Evolutionary conservation across 2,329 filamentous ascomycete genomes (phyloP).

Genomic region (Verticillium dahliae): DNA sequence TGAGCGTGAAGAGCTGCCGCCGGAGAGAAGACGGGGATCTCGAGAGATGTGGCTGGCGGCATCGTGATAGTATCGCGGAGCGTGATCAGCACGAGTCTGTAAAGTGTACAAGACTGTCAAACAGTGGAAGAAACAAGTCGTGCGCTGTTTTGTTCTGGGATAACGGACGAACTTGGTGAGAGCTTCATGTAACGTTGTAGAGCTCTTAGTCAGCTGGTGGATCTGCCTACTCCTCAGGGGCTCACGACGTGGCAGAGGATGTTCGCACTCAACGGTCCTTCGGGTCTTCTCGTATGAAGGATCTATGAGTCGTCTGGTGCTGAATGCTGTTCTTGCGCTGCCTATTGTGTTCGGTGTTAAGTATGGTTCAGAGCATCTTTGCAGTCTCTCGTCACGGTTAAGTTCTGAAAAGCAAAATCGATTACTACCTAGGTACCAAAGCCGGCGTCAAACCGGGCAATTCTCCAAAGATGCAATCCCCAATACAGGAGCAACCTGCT

Average conservation of each 20-base stretch:
- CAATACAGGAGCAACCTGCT: no score
- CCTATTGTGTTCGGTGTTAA: no score
- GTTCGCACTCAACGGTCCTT: not conserved
- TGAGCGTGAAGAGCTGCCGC: slow-evolving; percentile 31
- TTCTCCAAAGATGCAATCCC: no score
- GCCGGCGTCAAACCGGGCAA: no score
- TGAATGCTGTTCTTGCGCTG: no score
- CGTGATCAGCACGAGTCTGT: not conserved
- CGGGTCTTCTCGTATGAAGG: no score
- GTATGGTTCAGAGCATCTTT: no score
- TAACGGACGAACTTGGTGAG: not conserved
- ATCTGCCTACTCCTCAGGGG: not conserved
- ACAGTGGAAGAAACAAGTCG: not conserved
- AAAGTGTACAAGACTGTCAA: no score
- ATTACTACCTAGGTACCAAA: no score
- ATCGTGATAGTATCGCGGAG: not conserved
- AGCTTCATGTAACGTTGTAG: not conserved
- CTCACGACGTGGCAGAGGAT: not conserved
- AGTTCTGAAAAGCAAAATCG: no score
- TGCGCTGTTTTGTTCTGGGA: not conserved
- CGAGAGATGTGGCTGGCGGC: slow-evolving; percentile 26
- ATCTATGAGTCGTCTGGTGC: no score
- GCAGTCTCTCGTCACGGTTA: no score
- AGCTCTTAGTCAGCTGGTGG: not conserved
- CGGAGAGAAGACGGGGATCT: slow-evolving; percentile 48